Conservation (phyloP, 768 basidiomycete genomes). For the Artomyces pyxidatus region DNA sequence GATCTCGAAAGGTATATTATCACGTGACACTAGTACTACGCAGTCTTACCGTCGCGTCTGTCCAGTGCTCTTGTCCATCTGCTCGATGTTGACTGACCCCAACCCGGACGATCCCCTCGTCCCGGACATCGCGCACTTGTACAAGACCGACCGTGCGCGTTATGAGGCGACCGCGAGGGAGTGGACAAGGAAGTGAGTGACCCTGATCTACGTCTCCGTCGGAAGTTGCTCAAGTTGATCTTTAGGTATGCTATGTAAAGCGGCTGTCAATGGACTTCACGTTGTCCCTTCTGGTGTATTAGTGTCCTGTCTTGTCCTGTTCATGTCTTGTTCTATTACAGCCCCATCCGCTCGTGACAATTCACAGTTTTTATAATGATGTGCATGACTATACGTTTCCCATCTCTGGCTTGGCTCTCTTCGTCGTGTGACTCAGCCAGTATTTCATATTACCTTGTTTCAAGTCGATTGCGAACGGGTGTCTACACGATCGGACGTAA, state of each 20-base stretch:
- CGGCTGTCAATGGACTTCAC: slow-evolving; percentile 3
- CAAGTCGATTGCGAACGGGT: no score
- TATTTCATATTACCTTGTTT: no score
- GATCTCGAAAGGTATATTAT: slow-evolving; percentile 84
- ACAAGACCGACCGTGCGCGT: slow-evolving; percentile 97
- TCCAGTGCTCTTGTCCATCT: slow-evolving; percentile 91
- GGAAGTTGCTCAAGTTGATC: slow-evolving; percentile 1
- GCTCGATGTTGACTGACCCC: slow-evolving; percentile 98
- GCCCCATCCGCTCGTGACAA: no score
- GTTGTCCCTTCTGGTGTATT: slow-evolving; percentile 10
- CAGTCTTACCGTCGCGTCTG: not conserved
- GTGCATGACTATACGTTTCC: no score
- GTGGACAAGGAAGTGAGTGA: slow-evolving; percentile 96
- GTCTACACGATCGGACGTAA: no score
- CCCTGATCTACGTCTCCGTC: not conserved
- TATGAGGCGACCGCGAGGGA: slow-evolving; percentile 98
- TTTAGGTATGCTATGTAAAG: slow-evolving; percentile 16
- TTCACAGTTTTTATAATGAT: slow-evolving; percentile 9
- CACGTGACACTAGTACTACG: not conserved
- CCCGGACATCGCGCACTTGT: slow-evolving; percentile 96
- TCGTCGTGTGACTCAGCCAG: no score
- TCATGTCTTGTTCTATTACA: slow-evolving; percentile 8
- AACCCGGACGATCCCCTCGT: slow-evolving; percentile 99
- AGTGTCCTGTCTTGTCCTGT: slow-evolving; percentile 11
- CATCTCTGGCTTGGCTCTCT: no score